Conservation (phyloP, 345 rosid genomes). For the Eucalyptus paniculata region DNA sequence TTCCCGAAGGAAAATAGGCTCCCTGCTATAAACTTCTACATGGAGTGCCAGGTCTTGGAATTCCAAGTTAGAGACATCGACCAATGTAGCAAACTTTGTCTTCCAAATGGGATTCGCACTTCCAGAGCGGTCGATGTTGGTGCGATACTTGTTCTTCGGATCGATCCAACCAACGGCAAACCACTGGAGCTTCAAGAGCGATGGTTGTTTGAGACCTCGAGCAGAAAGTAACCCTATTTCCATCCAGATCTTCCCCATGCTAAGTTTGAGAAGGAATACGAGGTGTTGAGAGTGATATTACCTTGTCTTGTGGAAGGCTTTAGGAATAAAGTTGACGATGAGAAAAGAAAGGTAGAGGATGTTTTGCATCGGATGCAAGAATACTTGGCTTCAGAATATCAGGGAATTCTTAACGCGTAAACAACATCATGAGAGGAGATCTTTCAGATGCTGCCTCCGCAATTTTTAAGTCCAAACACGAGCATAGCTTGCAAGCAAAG, state of each 20-base stretch:
- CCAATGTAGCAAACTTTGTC: constrained; percentile 57
- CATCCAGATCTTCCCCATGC: constrained; percentile 62
- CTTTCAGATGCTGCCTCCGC: not conserved
- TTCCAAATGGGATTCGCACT: constrained; percentile 62
- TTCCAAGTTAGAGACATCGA: constrained; percentile 36
- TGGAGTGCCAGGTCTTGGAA: constrained; percentile 37
- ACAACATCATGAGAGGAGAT: not conserved
- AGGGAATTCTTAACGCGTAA: not conserved
- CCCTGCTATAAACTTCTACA: constrained; percentile 74
- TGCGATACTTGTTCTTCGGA: constrained; percentile 74
- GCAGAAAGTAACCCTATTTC: constrained; percentile 73
- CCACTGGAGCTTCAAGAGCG: constrained; percentile 84
- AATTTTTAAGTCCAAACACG: not conserved
- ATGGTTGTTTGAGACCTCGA: constrained; percentile 56
- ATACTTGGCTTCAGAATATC: not conserved
- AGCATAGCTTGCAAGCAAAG: not conserved
- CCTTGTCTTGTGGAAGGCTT: not conserved
- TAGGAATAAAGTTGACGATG: not conserved
- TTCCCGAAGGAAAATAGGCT: constrained; percentile 76
- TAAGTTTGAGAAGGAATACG: not conserved
- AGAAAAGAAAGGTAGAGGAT: not conserved
- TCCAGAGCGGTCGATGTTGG: constrained; percentile 57
- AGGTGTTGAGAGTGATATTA: not conserved
- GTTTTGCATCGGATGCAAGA: not conserved
- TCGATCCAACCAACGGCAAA: constrained; percentile 87